Percentiles rank a stretch among this genome's conserved stretches.
These are phyloP conservation scores for Rosellinia necatrix DNA, from an alignment of 2,329 filamentous ascomycete species.

Conservation along the genomic window DNA sequence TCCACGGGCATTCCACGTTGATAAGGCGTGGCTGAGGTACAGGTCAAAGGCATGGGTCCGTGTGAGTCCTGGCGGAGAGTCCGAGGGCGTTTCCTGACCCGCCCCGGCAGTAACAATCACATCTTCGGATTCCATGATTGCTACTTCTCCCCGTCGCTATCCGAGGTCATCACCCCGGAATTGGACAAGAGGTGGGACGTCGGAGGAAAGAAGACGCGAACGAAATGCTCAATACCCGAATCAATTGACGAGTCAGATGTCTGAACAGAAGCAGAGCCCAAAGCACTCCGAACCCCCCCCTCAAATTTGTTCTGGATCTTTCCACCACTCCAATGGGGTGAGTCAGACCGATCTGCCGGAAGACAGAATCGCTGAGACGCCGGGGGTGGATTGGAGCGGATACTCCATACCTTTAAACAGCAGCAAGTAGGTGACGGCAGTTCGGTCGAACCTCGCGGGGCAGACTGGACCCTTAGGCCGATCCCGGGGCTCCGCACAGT, in stretches of 20 bases:
- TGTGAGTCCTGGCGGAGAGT: conserved; percentile 33
- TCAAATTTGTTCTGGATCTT: not conserved
- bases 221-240: too few species aligned
- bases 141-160: not conserved
- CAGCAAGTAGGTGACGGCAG: not conserved
- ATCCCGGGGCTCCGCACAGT: too few species aligned
- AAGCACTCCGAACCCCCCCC: not conserved
- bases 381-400: not conserved
- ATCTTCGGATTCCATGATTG: conserved; percentile 23
- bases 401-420: not conserved
- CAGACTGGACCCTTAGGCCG: too few species aligned
- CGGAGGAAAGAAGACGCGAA: too few species aligned
- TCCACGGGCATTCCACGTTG: conserved; percentile 60
- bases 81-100: not conserved
- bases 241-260: not conserved
- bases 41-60: conserved; percentile 45
- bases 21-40: conserved; percentile 59
- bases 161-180: not conserved
- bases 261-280: too few species aligned
- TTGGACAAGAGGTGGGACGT: not conserved
- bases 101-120: not conserved
- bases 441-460: too few species aligned
- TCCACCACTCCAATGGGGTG: conserved; percentile 7
- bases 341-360: conserved; percentile 16
- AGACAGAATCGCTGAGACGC: not conserved